These are phyloP conservation scores for Ochromonadaceae sp. DNA, from an alignment of 352 stramenopile genomes.

Conservation along the genomic window DNA sequence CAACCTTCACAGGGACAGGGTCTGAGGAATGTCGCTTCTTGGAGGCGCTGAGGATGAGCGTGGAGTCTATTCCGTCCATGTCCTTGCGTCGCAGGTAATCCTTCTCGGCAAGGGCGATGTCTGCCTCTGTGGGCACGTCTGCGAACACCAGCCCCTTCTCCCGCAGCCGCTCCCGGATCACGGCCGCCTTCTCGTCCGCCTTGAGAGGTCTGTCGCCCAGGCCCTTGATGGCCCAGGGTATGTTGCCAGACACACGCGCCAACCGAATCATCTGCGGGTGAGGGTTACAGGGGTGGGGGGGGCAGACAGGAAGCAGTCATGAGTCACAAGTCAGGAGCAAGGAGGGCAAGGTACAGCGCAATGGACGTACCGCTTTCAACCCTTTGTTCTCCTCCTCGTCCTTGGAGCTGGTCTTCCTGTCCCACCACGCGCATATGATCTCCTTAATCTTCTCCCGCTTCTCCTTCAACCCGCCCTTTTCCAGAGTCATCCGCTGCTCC, in stretches of 20 bases:
- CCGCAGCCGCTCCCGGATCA: neutral
- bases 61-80: neutral
- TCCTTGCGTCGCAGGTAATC: neutral
- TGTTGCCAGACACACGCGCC: neutral
- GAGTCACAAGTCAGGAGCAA: neutral
- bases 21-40: conserved; percentile 1
- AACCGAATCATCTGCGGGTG: neutral
- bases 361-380: neutral
- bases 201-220: no score
- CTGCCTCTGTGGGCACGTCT: neutral
- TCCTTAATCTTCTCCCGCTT: conserved; percentile 6
- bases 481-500: neutral
- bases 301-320: neutral
- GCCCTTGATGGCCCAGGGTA: no score
- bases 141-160: conserved; percentile 5
- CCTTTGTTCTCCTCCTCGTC: neutral
- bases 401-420: no score
- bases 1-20: no score
- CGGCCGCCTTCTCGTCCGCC: no score
- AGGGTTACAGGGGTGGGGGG: neutral
- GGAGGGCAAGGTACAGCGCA: neutral
- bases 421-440: neutral
- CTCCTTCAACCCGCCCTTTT: neutral
- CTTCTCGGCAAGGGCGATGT: neutral
- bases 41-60: neutral